Conservation (phyloP, 768 basidiomycete genomes). For the Lactarius akahatsu region DNA sequence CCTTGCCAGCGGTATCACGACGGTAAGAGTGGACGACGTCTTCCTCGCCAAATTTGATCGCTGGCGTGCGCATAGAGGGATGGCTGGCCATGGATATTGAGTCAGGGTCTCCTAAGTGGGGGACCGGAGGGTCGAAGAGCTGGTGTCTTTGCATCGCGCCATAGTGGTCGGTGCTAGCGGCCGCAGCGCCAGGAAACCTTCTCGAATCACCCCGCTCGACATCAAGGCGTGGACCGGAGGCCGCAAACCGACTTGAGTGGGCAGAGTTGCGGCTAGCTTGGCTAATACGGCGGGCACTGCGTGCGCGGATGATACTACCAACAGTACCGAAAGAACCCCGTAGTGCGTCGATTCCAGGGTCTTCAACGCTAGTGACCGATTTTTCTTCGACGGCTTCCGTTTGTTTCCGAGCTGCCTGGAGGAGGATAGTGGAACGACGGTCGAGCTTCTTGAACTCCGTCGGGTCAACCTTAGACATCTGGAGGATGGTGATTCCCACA, state of each 20-base stretch:
- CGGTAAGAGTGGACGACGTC: slow-evolving; percentile 78
- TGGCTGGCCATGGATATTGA: slow-evolving; percentile 39
- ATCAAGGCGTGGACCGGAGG: slow-evolving; percentile 32
- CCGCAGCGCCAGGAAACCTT: slow-evolving; percentile 27
- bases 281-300: slow-evolving; percentile 33
- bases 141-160: slow-evolving; percentile 73
- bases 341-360: slow-evolving; percentile 90
- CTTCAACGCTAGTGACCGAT: slow-evolving; percentile 59
- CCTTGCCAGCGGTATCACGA: slow-evolving; percentile 42
- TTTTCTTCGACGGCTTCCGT: slow-evolving; percentile 74
- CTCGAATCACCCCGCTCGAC: slow-evolving; percentile 48
- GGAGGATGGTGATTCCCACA: slow-evolving; percentile 90
- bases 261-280: slow-evolving; percentile 44
- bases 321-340: slow-evolving; percentile 90
- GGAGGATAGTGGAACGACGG: slow-evolving; percentile 82
- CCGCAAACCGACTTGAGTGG: slow-evolving; percentile 10
- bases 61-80: slow-evolving; percentile 41
- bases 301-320: slow-evolving; percentile 75
- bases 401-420: slow-evolving; percentile 76
- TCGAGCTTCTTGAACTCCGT: slow-evolving; percentile 74
- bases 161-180: slow-evolving; percentile 7
- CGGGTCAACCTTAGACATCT: slow-evolving; percentile 95
- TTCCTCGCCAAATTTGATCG: slow-evolving; percentile 75
- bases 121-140: slow-evolving; percentile 86
- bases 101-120: slow-evolving; percentile 42